Evolutionary conservation across 1,139 yeast genomes (phyloP).

Genomic region (Yamadazyma triangularis): DNA sequence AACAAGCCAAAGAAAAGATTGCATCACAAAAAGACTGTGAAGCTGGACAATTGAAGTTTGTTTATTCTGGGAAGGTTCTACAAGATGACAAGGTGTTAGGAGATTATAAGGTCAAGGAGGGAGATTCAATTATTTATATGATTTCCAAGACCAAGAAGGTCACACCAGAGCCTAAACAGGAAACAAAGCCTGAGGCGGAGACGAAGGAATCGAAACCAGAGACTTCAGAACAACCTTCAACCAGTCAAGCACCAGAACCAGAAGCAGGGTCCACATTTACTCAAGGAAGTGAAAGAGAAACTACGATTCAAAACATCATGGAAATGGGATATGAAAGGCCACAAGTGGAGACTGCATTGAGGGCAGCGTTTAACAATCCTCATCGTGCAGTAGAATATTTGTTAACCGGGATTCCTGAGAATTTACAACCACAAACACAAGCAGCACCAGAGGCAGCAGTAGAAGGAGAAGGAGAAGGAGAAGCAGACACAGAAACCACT

Average conservation of each 20-base stretch:
- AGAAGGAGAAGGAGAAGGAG: slow-evolving; percentile 13
- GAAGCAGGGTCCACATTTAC: slow-evolving; percentile 49
- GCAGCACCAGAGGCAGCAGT: slow-evolving; percentile 18
- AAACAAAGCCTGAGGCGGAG: slow-evolving; percentile 1
- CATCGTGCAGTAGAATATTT: slow-evolving; percentile 97
- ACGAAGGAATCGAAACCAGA: slow-evolving; percentile 6
- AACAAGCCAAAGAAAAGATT: slow-evolving; percentile 67
- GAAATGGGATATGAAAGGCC: slow-evolving; percentile 95
- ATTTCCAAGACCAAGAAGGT: slow-evolving; percentile 51
- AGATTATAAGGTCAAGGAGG: slow-evolving; percentile 74
- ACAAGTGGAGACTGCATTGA: slow-evolving; percentile 84
- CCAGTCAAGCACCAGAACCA: slow-evolving; percentile 17
- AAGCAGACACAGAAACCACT: slow-evolving; percentile 15
- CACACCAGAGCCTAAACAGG: slow-evolving; percentile 12
- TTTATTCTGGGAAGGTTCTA: slow-evolving; percentile 87
- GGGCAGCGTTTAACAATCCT: slow-evolving; percentile 96
- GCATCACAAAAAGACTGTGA: slow-evolving; percentile 70
- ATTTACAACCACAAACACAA: slow-evolving; percentile 35
- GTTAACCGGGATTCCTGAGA: slow-evolving; percentile 84
- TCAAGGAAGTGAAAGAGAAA: slow-evolving; percentile 61
- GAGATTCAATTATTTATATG: slow-evolving; percentile 92
- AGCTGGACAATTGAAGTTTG: slow-evolving; percentile 75
- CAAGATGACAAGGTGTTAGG: slow-evolving; percentile 77
- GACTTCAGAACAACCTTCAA: slow-evolving; percentile 6
- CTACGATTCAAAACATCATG: slow-evolving; percentile 74